Evolutionary conservation across 2,329 filamentous ascomycete genomes (phyloP).

Genomic region (Dendrostoma leiphaemia): DNA sequence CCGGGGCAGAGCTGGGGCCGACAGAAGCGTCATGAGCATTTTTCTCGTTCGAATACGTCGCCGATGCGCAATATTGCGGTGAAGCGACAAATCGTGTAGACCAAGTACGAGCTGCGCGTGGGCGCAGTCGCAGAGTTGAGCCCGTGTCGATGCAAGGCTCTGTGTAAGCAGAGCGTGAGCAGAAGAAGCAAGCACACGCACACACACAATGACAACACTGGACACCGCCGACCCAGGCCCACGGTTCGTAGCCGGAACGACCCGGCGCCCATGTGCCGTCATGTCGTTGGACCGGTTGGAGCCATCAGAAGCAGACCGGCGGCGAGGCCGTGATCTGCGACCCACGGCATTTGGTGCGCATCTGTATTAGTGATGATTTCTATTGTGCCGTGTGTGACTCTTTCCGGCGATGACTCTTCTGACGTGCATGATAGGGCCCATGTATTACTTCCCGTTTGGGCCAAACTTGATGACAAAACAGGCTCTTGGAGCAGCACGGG

Average conservation of each 20-base stretch:
- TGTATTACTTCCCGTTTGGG: conserved; percentile 4
- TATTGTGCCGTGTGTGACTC: neutral
- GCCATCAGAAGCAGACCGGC: neutral
- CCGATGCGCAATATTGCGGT: neutral
- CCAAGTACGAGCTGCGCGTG: neutral
- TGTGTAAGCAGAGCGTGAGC: neutral
- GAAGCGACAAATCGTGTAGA: neutral
- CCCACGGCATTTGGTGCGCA: neutral
- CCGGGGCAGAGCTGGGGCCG: neutral
- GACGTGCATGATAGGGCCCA: conserved; percentile 8
- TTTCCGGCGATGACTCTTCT: conserved; percentile 8
- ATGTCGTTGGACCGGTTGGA: neutral
- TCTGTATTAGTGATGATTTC: neutral
- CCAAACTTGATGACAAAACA: conserved; percentile 9
- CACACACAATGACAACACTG: no score
- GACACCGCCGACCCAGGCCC: neutral
- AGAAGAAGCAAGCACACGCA: no score
- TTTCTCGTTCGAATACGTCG: neutral
- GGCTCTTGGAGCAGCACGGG: neutral
- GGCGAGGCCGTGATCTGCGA: conserved; percentile 10
- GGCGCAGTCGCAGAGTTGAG: neutral
- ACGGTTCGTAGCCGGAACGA: neutral
- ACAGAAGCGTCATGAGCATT: no score
- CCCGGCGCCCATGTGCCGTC: neutral
- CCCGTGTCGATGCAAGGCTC: neutral